A percentile compares a stretch with the other conserved stretches of the same genome.
phyloP scores from a whole-genome alignment of 345 rosid species.

The Populus davidiana region DNA sequence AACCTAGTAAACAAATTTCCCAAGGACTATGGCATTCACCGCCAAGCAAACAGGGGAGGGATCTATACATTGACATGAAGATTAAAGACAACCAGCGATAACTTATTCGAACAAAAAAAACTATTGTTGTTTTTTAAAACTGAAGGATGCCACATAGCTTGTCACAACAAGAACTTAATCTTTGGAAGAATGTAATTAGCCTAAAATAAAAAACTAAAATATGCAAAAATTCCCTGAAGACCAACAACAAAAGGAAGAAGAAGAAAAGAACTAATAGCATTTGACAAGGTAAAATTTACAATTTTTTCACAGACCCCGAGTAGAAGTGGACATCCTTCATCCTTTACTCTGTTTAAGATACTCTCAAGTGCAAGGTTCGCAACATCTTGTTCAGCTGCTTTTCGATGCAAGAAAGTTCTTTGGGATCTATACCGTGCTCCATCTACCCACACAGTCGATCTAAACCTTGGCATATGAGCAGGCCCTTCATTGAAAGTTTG shows the following conservation, averaged over 20 bases:
- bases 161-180: not conserved
- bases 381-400: constrained; percentile 44
- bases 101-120: not conserved
- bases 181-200: not conserved
- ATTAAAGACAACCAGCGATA: not conserved
- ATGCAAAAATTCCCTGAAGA: not conserved
- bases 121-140: not conserved
- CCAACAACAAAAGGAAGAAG: not conserved
- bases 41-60: too few species aligned
- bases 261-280: not conserved
- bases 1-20: too few species aligned
- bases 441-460: constrained; percentile 31
- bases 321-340: constrained; percentile 27
- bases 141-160: not conserved
- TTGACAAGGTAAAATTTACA: not conserved
- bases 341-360: constrained; percentile 21
- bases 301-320: constrained; percentile 29
- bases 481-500: constrained; percentile 27
- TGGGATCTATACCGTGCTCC: constrained; percentile 32
- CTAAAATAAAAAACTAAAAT: not conserved
- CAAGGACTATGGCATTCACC: too few species aligned
- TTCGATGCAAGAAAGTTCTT: constrained; percentile 26
- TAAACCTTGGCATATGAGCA: constrained; percentile 30
- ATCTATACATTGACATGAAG: too few species aligned
- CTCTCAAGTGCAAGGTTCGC: constrained; percentile 40